Evolutionary conservation across 1,139 yeast genomes (phyloP), one percentile per base, ranked within the genome.

Genomic region (Eremothecium coryli): DNA sequence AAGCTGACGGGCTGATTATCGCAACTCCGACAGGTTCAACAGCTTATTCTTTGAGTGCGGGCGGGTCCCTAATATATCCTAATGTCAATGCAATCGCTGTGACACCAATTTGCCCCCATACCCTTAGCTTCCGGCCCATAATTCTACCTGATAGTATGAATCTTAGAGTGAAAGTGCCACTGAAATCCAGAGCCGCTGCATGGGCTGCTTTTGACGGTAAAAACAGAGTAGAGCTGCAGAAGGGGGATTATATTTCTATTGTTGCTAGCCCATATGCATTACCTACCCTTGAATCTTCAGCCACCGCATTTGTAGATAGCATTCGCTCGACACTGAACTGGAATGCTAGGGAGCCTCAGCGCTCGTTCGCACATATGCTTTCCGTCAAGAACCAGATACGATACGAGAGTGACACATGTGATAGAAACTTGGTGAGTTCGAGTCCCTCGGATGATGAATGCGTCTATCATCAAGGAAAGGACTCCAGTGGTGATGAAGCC

Each of bases 11-110:
- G 0, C 60, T 85, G 20, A 84, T 85, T 39, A 69, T 85, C 25
- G 93, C 94, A 0, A 84, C 95, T 0, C 95, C 95, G 4, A 85
- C 95, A 0, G 95, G 95, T 0, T 82, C 93, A 2, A 85, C 95
- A 0, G 95, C 95, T 0, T 85, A 85, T 54, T 82, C 93, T 1
- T 63, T 85, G 24, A 79, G 93, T 26, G 95, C 95, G 0, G 95
- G 95, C 11, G 95, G 95, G 0, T 77, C 93, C 0, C 65, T 85
- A 33, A 93, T 85, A 2, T 94, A 85, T 48, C 95, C 95, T 0
- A 84, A 84, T 18, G 93, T 85, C 10, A 78, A 85, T 46, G 93
- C 94, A 6, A 81, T 85, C 27, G 76, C 86, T 38, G 85, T 85
- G 2, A 85, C 95, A 0, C 95, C 95, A 0, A 82, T 85, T 41